A percentile compares a stretch with the other conserved stretches of the same genome.
These are phyloP conservation scores for Didymella sp. DNA, from an alignment of 2,329 filamentous ascomycete species.

Conservation along the genomic window DNA sequence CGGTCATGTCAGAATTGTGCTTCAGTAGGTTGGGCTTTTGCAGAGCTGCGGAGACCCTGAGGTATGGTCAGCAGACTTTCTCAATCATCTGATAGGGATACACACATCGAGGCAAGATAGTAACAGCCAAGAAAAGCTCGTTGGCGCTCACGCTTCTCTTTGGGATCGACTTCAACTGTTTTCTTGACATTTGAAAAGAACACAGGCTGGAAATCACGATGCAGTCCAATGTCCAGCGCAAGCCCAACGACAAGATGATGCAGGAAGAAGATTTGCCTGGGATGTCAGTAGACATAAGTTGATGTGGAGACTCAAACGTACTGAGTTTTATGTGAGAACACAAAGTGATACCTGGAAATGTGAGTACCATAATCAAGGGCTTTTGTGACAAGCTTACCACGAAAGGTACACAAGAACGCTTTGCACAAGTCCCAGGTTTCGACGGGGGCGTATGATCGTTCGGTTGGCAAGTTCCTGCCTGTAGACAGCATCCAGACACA, in stretches of 20 bases:
- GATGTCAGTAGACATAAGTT: not conserved
- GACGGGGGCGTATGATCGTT: conserved; percentile 39
- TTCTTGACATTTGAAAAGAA: conserved; percentile 16
- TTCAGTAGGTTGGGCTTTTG: conserved; percentile 45
- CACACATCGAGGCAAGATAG: conserved; percentile 43
- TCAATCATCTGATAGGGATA: not conserved
- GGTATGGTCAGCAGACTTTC: not conserved
- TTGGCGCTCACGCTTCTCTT: conserved; percentile 37
- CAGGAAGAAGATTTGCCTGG: conserved; percentile 36
- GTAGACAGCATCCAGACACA: conserved; percentile 36
- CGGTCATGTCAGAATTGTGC: conserved; percentile 38
- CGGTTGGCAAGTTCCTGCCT: conserved; percentile 43
- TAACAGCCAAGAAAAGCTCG: conserved; percentile 46
- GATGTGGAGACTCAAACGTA: conserved; percentile 13
- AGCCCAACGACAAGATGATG: conserved; percentile 43
- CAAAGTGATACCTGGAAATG: conserved; percentile 41
- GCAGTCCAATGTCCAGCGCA: conserved; percentile 43
- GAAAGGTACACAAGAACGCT: conserved; percentile 45
- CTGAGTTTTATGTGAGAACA: conserved; percentile 47
- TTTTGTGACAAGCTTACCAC: conserved; percentile 29
- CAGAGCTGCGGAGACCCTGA: conserved; percentile 38
- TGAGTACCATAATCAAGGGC: conserved; percentile 5
- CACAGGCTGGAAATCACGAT: conserved; percentile 29
- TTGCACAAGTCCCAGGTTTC: conserved; percentile 41
- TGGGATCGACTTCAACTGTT: conserved; percentile 14